phyloP scores from a whole-genome alignment of 495 filamentous ascomycete genomes.

The Penicillium lividum region DNA sequence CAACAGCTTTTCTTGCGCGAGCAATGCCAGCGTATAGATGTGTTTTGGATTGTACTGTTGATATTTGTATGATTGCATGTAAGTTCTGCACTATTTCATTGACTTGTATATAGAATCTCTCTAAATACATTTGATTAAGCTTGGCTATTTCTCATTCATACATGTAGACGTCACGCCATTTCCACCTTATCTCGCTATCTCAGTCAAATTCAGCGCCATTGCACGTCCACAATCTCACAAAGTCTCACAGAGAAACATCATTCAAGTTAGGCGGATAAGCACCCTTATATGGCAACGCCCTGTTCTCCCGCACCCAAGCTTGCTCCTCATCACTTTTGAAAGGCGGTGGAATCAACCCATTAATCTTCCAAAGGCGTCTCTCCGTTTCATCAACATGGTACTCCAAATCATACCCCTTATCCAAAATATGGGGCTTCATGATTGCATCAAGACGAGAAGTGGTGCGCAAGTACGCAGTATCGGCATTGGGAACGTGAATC shows the following conservation, averaged over 20 bases:
- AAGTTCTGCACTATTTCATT: conserved; percentile 7
- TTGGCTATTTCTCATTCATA: neutral
- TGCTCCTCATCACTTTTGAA: conserved; percentile 23
- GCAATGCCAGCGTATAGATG: conserved; percentile 23
- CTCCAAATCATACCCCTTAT: conserved; percentile 29
- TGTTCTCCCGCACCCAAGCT: conserved; percentile 24
- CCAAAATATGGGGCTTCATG: conserved; percentile 24
- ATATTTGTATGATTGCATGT: neutral
- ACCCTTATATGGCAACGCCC: conserved; percentile 19
- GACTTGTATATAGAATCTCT: conserved; percentile 10
- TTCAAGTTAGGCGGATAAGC: conserved; percentile 33
- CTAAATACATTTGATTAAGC: neutral
- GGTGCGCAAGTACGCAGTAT: conserved; percentile 5
- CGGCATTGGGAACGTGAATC: conserved; percentile 14
- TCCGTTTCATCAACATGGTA: conserved; percentile 31
- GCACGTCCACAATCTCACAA: too few species aligned
- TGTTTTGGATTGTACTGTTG: neutral
- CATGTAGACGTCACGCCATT: too few species aligned
- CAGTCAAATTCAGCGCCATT: neutral
- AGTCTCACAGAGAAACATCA: neutral
- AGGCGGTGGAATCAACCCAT: conserved; percentile 28
- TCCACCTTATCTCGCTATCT: too few species aligned
- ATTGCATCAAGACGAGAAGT: conserved; percentile 18
- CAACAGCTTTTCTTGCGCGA: conserved; percentile 39
- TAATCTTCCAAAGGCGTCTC: conserved; percentile 31